A percentile compares a stretch with the other conserved stretches of the same genome.
phyloP scores from a whole-genome alignment of 129 eudicot species.

The Chrysanthemum makinoi region DNA sequence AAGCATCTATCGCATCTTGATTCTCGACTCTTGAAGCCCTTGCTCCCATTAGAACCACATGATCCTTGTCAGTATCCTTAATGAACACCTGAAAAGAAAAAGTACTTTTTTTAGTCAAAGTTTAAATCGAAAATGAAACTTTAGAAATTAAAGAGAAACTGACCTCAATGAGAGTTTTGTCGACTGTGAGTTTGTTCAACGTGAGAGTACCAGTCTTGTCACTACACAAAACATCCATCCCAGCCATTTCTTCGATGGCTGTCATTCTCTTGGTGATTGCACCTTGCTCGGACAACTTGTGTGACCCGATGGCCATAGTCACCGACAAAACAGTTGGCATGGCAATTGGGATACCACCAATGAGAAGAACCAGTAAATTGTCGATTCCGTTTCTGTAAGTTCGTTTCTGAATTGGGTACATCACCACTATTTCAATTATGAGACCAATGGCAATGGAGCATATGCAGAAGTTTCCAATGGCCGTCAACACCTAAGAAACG shows the following conservation, averaged over 20 bases:
- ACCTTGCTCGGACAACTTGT: conserved; percentile 79
- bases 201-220: conserved; percentile 96
- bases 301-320: conserved; percentile 95
- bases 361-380: conserved; percentile 79
- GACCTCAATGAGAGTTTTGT: conserved; percentile 69
- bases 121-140: no score
- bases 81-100: conserved; percentile 40
- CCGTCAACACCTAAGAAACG: conserved; percentile 56
- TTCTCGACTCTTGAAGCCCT: conserved; percentile 93
- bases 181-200: conserved; percentile 82
- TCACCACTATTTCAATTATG: conserved; percentile 62
- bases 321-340: conserved; percentile 94
- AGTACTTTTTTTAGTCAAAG: no score
- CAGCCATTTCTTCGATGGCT: conserved; percentile 96
- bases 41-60: conserved; percentile 60
- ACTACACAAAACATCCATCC: conserved; percentile 94
- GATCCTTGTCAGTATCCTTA: conserved; percentile 55
- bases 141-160: conserved; percentile 16
- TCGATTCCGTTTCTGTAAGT: conserved; percentile 87
- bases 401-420: conserved; percentile 86
- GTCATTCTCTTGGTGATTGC: conserved; percentile 98
- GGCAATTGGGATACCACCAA: conserved; percentile 93
- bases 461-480: conserved; percentile 83
- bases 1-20: conserved; percentile 91
- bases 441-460: conserved; percentile 77